These are phyloP conservation scores for Coemansia sp. DNA, from an alignment of 192 early-diverging fungal genomes.

Conservation along the genomic window DNA sequence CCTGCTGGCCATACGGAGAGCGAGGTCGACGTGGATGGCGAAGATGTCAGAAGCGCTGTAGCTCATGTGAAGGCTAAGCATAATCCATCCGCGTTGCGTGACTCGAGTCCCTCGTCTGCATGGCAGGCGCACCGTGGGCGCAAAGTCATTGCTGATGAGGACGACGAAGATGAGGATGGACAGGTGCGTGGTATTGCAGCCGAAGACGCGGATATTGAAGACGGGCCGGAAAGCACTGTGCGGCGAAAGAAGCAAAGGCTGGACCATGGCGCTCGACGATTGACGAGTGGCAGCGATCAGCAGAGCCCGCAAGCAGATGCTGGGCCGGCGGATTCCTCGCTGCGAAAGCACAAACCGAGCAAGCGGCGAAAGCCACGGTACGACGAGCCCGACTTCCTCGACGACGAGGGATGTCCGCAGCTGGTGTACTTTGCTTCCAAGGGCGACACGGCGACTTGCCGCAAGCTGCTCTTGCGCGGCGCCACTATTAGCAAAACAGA, in stretches of 20 bases:
- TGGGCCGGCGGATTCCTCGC: neutral
- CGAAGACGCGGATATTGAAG: conserved; percentile 21
- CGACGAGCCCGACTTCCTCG: conserved; percentile 34
- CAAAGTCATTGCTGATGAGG: conserved; percentile 42
- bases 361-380: conserved; percentile 38
- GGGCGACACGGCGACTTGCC: conserved; percentile 33
- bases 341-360: conserved; percentile 14
- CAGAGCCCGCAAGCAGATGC: neutral
- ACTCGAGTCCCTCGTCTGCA: conserved; percentile 3
- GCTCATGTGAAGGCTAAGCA: neutral
- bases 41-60: conserved; percentile 1
- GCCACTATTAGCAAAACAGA: conserved; percentile 31
- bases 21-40: conserved; percentile 40
- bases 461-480: conserved; percentile 44
- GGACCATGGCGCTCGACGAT: conserved; percentile 1
- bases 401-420: conserved; percentile 36
- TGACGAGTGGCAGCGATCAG: neutral
- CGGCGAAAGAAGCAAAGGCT: conserved; percentile 5
- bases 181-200: conserved; percentile 2
- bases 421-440: conserved; percentile 49
- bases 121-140: conserved; percentile 20
- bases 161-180: conserved; percentile 27
- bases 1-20: conserved; percentile 22
- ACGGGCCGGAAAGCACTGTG: neutral
- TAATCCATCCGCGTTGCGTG: neutral